Evolutionary conservation across 179 eudicot species (phyloP), one percentile per base, ranked within the genome.

Genomic region (Spinacia oleracea): DNA sequence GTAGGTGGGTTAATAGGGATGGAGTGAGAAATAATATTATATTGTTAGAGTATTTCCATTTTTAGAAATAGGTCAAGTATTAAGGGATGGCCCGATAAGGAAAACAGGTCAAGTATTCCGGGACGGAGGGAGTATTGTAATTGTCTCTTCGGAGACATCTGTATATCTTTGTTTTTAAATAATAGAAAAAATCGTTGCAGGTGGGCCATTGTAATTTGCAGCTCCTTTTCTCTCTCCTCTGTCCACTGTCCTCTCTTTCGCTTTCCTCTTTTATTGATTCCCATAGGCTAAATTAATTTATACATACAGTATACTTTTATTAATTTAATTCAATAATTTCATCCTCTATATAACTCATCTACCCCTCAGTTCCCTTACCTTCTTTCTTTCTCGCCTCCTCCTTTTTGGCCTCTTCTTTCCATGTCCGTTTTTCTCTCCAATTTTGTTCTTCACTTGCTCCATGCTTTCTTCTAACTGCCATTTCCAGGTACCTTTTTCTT

Each of bases 361-460:
- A 46, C 70, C 75, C 75, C 75, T 64, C 27, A 58, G 25, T 18
- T 25, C 34, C 40, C 34, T 20, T 23, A 18, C 23, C 73, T 80
- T 68, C 79, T 70, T 38, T 63, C 71, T 75, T 80, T 78, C 42
- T 66, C 74, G 77, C 81, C 77, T 72, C 34, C 81, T 62, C 42
- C 66, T 14, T 46, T 63, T 46, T 46, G 81, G 76, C 81, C 51
- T 68, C 43, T 25, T 78, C 35, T 23, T 73, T 20, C 21, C 72
- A 68, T 50, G 25, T 67, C 7, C 23, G 6, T 16, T 53, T 23
- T 38, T 32, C 5, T 7, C 34, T 69, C 53, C 23, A 21, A 60
- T 42, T 67, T 42, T 14, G 16, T 32, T 29, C 45, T 29, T 75
- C 64, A 68, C 46, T 51, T 29, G 15, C 79, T 66, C 2, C 12